Conservation (phyloP, 2,329 filamentous ascomycete genomes). For the Lecanicillium sp. region DNA sequence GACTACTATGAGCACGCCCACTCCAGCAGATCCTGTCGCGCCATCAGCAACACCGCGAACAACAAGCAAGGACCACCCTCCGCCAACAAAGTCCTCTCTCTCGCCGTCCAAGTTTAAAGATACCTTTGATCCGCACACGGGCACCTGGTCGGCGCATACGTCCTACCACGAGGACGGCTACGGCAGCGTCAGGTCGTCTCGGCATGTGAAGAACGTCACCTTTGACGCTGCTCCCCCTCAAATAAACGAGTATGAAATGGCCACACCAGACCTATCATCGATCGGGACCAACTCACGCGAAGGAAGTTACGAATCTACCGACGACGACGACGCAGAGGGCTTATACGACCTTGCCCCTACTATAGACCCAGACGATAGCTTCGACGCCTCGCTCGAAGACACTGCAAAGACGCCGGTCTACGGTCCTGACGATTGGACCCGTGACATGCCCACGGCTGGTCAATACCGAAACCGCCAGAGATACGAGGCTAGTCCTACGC, state of each 20-base stretch:
- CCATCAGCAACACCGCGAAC: slow-evolving; percentile 28
- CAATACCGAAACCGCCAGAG: slow-evolving; percentile 16
- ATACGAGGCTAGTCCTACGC: slow-evolving; percentile 64
- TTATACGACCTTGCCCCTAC: slow-evolving; percentile 44
- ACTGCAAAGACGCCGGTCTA: slow-evolving; percentile 96
- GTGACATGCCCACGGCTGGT: slow-evolving; percentile 47
- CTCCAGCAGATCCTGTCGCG: slow-evolving; percentile 29
- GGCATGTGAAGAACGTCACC: slow-evolving; percentile 92
- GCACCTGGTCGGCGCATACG: slow-evolving; percentile 60
- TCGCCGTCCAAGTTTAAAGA: slow-evolving; percentile 59
- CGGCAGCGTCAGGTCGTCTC: slow-evolving; percentile 58
- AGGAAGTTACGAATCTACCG: slow-evolving; percentile 83
- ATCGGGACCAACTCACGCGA: slow-evolving; percentile 83
- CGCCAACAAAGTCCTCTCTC: slow-evolving; percentile 85
- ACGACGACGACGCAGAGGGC: slow-evolving; percentile 64
- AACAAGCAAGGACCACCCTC: slow-evolving; percentile 63
- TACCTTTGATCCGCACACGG: slow-evolving; percentile 60
- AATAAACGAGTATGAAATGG: slow-evolving; percentile 97
- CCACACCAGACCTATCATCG: slow-evolving; percentile 91
- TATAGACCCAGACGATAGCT: slow-evolving; percentile 66
- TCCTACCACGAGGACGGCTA: slow-evolving; percentile 49
- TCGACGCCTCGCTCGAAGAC: slow-evolving; percentile 90
- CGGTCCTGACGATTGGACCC: slow-evolving; percentile 92
- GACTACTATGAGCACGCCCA: slow-evolving; percentile 47
- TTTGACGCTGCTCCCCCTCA: slow-evolving; percentile 91